phyloP scores from a whole-genome alignment of 495 filamentous ascomycete species.

The Rusavskia elegans region DNA sequence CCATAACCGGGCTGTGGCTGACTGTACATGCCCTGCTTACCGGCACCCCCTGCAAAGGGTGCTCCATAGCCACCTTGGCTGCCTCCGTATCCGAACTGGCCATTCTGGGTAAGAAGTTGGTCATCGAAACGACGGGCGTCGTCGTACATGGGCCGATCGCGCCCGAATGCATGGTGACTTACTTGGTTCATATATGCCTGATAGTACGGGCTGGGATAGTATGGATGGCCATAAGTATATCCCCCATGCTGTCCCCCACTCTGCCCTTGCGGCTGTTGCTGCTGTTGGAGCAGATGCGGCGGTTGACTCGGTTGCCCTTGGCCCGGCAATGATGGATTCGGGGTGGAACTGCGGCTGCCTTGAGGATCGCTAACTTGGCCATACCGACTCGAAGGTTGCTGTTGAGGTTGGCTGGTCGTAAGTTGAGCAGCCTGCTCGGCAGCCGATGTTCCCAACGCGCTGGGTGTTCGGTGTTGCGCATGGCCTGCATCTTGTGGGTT shows the following conservation, averaged over 20 bases:
- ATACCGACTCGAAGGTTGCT: constrained; percentile 47
- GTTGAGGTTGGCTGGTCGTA: constrained; percentile 44
- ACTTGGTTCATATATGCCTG: constrained; percentile 61
- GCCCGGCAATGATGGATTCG: constrained; percentile 59
- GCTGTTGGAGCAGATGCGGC: constrained; percentile 31
- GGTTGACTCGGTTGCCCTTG: constrained; percentile 39
- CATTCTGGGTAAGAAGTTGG: constrained; percentile 36
- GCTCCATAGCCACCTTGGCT: constrained; percentile 53
- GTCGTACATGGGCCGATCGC: constrained; percentile 39
- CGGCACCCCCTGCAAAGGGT: constrained; percentile 14
- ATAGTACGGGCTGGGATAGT: constrained; percentile 69
- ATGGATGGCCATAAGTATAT: constrained; percentile 62
- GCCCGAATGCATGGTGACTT: constrained; percentile 34
- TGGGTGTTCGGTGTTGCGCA: constrained; percentile 51
- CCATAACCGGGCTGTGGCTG: constrained; percentile 64
- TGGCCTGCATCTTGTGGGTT: constrained; percentile 56
- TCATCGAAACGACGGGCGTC: constrained; percentile 39
- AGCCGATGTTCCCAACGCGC: constrained; percentile 61
- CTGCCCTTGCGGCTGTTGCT: constrained; percentile 47
- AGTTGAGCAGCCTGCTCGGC: constrained; percentile 62
- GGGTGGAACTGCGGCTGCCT: constrained; percentile 75
- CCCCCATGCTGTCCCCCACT: constrained; percentile 33
- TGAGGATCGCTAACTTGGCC: constrained; percentile 53
- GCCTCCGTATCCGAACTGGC: constrained; percentile 48
- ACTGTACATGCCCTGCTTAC: constrained; percentile 60